These are phyloP conservation scores for Cichorium intybus DNA, from an alignment of 140 eudicot genomes.

Conservation along the genomic window DNA sequence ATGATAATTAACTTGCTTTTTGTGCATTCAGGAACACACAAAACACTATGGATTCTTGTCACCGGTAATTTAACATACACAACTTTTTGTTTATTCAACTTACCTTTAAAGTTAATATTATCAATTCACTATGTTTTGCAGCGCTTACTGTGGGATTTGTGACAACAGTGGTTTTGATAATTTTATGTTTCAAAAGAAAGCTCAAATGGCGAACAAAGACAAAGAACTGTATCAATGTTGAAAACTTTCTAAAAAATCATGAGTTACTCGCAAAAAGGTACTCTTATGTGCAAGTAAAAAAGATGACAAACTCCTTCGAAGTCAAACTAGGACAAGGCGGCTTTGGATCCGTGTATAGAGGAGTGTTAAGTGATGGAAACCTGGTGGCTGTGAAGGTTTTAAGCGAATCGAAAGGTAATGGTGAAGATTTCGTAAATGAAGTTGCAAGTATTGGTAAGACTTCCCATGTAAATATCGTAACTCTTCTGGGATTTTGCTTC, in stretches of 20 bases:
- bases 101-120: background rate
- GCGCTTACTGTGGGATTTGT: background rate
- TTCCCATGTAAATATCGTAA: constrained; percentile 27
- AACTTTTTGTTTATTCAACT: too few relatives aligned
- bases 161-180: background rate
- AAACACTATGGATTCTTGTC: background rate
- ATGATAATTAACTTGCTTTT: background rate
- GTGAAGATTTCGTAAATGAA: constrained; percentile 35
- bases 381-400: constrained; percentile 30
- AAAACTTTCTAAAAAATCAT: constrained; percentile 15
- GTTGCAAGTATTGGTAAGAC: too few relatives aligned
- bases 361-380: constrained; percentile 13
- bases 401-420: constrained; percentile 21
- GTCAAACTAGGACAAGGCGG: constrained; percentile 35
- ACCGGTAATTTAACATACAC: background rate
- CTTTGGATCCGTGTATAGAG: constrained; percentile 31
- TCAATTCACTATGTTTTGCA: background rate
- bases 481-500: constrained; percentile 36
- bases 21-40: background rate
- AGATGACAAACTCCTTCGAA: constrained; percentile 26
- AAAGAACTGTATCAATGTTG: constrained; percentile 3
- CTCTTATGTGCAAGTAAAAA: constrained; percentile 26
- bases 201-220: background rate
- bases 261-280: constrained; percentile 28
- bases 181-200: constrained; percentile 2